Percentiles rank a stretch among this genome's conserved stretches.
Evolutionary conservation across 371 early-diverging fungal genomes (phyloP).

Genomic region (Lichtheimia hyalospora): DNA sequence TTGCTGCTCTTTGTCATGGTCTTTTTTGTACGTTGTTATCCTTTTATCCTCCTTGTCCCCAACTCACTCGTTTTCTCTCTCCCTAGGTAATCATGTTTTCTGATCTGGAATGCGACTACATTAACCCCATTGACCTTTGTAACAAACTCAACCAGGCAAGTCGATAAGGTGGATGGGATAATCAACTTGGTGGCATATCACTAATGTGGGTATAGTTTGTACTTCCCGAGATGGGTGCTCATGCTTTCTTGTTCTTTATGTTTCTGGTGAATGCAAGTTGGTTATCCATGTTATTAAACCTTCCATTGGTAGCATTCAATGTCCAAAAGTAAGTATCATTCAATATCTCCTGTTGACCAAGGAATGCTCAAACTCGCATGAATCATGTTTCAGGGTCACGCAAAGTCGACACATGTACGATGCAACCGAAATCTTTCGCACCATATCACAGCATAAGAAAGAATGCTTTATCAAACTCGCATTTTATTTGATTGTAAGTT

Average conservation of each 20-base stretch:
- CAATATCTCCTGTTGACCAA: not conserved
- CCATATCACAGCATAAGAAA: conserved; percentile 83
- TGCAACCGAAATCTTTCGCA: conserved; percentile 96
- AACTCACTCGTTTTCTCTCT: not conserved
- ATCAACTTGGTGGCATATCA: no score
- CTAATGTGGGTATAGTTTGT: conserved; percentile 69
- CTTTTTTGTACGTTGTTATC: conserved; percentile 71
- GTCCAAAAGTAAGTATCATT: conserved; percentile 70
- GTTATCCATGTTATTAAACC: conserved; percentile 80
- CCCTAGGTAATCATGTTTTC: conserved; percentile 88
- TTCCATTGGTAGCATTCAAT: conserved; percentile 85
- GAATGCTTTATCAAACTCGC: conserved; percentile 94
- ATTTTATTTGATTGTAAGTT: conserved; percentile 82
- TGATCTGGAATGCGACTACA: conserved; percentile 95
- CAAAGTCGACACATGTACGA: conserved; percentile 89
- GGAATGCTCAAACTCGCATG: no score
- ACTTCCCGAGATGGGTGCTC: conserved; percentile 86
- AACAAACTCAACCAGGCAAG: conserved; percentile 90
- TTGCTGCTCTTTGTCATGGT: conserved; percentile 90
- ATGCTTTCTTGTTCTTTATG: conserved; percentile 76
- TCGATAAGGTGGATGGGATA: no score
- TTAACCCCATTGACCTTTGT: conserved; percentile 97
- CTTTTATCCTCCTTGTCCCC: not conserved
- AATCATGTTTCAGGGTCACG: conserved; percentile 54
- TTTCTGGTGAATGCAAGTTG: conserved; percentile 87